Evolutionary conservation across 495 filamentous ascomycete species (phyloP), one percentile per base, ranked within the genome.

Genomic region (Astrothelium subdiscretum): DNA sequence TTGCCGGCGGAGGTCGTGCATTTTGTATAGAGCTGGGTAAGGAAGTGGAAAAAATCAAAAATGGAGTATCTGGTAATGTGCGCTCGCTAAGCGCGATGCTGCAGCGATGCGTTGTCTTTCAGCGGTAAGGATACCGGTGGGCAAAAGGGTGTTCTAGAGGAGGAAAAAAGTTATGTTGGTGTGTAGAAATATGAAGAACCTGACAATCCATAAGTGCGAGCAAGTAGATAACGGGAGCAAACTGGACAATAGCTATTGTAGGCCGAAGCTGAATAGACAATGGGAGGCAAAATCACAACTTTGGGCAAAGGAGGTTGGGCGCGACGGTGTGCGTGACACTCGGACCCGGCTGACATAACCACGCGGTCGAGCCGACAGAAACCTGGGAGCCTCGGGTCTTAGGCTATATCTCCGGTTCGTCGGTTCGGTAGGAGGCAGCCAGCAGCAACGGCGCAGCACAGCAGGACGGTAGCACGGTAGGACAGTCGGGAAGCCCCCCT

Each of bases 1-100:
- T 72, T 89, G 89, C 70, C 92, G 86, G 68, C 89, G 83, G 60
- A 97, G 82, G 68, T 90, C 86, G 71, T 80, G 85, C 88, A 90
- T 91, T 42, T 66, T 79, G 66, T 44, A 26, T 40, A 15, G 31
- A 38, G 11, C 0, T 58, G 12, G 26, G 24, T 2, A 24, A 38
- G 40, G 35, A n/a, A 10, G 54, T 52, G 42, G 38, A 57, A 3
- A 22, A 59, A 40, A 31, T 54, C 26, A 58, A 57, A 29, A 52
- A 52, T 31, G 20, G 38, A 59, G 24, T 38, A 38, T 18, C 29
- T 54, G 26, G 48, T 8, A 54, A 29, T 27, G 48, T 54, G 48
- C 22, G 48, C 48, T 54, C 48, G 48, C 48, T 54, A 54, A 29
- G 48, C 48, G 48, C 24, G 48, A 29, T 27, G 24, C 48, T 54